A percentile compares a stretch with the other conserved stretches of the same genome.
phyloP scores from a whole-genome alignment of 306 rosid species.

The Hippophae gyantsensis region DNA sequence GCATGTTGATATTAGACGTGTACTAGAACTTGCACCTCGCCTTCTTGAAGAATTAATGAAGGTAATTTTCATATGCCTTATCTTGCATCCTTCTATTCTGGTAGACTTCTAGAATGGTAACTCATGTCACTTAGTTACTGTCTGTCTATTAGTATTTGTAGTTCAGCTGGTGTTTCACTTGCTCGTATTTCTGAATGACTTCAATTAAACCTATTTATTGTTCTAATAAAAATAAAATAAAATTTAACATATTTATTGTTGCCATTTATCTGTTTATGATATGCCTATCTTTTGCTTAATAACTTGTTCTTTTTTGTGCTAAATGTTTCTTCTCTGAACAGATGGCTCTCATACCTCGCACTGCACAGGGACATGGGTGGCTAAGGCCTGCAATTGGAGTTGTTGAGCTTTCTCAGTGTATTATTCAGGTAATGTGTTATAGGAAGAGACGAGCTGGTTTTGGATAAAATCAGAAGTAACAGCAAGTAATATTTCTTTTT shows the following conservation, averaged over 20 bases:
- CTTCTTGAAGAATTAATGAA: constrained; percentile 98
- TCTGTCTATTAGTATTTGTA: not conserved
- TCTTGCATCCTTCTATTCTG: constrained; percentile 13
- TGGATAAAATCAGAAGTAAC: too few relatives aligned
- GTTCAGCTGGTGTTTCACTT: not conserved
- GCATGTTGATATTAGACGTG: constrained; percentile 70
- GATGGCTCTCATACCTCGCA: constrained; percentile 96
- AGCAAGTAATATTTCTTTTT: too few relatives aligned
- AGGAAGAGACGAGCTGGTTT: not conserved
- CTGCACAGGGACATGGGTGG: constrained; percentile 97
- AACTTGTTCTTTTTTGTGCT: not conserved
- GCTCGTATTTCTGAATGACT: not conserved
- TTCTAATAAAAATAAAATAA: not conserved
- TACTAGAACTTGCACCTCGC: constrained; percentile 88
- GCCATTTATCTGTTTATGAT: not conserved
- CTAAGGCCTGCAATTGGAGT: constrained; percentile 97
- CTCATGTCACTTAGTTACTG: not conserved
- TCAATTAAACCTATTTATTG: not conserved
- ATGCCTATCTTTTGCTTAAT: not conserved
- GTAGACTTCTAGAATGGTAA: constrained; percentile 10
- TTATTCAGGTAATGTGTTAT: constrained; percentile 64
- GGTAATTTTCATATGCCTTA: constrained; percentile 37
- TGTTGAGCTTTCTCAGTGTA: constrained; percentile 86
- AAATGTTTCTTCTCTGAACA: constrained; percentile 14
- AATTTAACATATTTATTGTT: not conserved